Base-by-base conservation (phyloP, 768 basidiomycete genomes). In the Mycena capillaripes region DNA sequence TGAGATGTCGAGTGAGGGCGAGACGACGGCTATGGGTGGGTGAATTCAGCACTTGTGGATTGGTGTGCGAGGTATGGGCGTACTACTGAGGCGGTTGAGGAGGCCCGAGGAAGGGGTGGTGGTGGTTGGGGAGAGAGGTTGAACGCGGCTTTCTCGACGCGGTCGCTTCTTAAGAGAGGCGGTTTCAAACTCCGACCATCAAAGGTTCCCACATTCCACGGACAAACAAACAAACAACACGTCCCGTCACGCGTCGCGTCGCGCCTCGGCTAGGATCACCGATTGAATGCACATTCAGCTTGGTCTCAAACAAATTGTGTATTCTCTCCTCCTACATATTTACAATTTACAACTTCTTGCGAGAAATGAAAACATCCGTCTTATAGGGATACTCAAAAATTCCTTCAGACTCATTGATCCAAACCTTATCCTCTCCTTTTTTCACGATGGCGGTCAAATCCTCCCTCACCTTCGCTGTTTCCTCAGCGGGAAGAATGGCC, bases 321-420 rank as follows among this genome's bases (percentile, higher is more conserved):
- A 38, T 38, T 38, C 38, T 38, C 38, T 38, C 2, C 11, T 38
- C 16, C 11, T 38, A 38, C 38, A 38, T 6, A 25, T 19, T 44
- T 53, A 29, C 25, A 52, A 9, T 34, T 19, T 62, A 66, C 46
- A 38, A 52, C 34, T 71, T 75, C 38, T 42, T 87, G 74, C 77
- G 82, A 21, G 82, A 75, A 36, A 92, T 77, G 9, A 95, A 88
- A 27, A 93, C 85, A 59, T 84, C 85, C 6, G 91, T 92, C 79
- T 88, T 87, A 85, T 96, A 96, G 0, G 93, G 93, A 79, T 95
- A 97, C 76, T 93, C 87, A 78, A 97, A 97, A 11, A 89, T 80
- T 0, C 95, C 95, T 60, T 89, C 82, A 52, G 82, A 82, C 82
- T 95, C 83, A 77, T 97, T 89, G 21, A 96, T 89, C 95, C 95